Evolutionary conservation across 192 early-diverging fungal genomes (phyloP).

Genomic region (Umbelopsis isabellina): DNA sequence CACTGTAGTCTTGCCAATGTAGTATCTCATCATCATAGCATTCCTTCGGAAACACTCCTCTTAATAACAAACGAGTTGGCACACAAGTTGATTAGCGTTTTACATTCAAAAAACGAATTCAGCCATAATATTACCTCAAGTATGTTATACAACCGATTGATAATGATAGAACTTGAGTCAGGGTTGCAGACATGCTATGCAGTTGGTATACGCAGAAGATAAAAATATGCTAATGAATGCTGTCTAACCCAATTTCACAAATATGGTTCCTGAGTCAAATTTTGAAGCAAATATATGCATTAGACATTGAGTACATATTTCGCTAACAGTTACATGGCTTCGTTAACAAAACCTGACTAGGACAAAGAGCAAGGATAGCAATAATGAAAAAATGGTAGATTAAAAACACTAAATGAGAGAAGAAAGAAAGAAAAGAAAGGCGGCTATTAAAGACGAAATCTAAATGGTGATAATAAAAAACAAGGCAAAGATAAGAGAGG

Average conservation of each 20-base stretch:
- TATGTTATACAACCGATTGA: constrained; percentile 12
- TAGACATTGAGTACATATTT: too few relatives aligned
- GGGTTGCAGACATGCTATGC: neutral
- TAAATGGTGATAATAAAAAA: constrained; percentile 21
- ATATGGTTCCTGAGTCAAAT: too few relatives aligned
- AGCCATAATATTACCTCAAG: neutral
- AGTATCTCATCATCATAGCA: neutral
- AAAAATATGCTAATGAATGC: too few relatives aligned
- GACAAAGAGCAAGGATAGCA: constrained; percentile 17
- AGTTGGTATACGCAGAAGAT: neutral
- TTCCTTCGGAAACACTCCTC: neutral
- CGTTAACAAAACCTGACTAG: neutral
- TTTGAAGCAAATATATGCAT: too few relatives aligned
- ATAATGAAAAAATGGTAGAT: constrained; percentile 10
- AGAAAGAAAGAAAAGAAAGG: neutral
- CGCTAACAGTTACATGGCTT: neutral
- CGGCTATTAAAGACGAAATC: constrained; percentile 9
- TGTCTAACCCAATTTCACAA: too few relatives aligned
- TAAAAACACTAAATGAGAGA: constrained; percentile 15
- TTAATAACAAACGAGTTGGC: neutral
- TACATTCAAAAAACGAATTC: neutral
- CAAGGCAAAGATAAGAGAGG: constrained; percentile 24
- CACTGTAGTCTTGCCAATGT: constrained; percentile 6
- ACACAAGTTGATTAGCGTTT: too few relatives aligned
- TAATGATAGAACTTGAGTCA: neutral